Base-by-base conservation (phyloP, 2,329 filamentous ascomycete genomes). In the Mariannaea elegans region DNA sequence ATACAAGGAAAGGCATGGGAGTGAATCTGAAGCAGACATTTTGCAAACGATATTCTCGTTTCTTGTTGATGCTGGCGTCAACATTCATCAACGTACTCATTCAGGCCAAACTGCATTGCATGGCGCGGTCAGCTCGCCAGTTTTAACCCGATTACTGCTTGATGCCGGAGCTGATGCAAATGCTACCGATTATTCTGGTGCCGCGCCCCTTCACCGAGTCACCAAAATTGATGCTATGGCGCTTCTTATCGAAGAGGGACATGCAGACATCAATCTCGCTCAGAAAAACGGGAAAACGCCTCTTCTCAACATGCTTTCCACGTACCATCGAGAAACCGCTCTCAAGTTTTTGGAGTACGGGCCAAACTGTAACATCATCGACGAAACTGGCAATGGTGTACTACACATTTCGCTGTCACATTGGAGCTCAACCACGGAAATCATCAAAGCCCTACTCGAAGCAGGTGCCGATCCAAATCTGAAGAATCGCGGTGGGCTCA, bases 261-360 rank as follows among this genome's bases (percentile, higher is more conserved):
- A 66, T 14, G 66, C 61, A 2, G 45, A 72, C 18, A 58, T 75
- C 31, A 70, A 76, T 39, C 56, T 63, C 8, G 49, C 31, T 19
- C 46, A 49, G 2, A 13, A 13, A 5, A 41, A 64, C 29, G 69
- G 70, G 8, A 44, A 29, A 7, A 72, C 69, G 1, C 71, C 71
- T 10, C 64, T 75, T 16, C 41, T 70, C 2, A 49, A 46, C 13
- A 19, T 57, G 16, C 7, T 68, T 12, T 3, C 27, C 2, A 1
- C 1, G 3, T 6, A 29, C 19, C 2, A 18, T 47, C 1, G 19
- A 4, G 24, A 31, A 4, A 9, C 24, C 1, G 14, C 56, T 16
- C n/a, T 49, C 27, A 65, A 57, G 14, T 39, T 65, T 1, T 18
- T 67, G 1, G 62, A 67, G 3, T 68, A 71, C 19, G 47, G 48